Conservation (phyloP, 768 basidiomycete genomes). For the Agrocybe chaxingu region DNA sequence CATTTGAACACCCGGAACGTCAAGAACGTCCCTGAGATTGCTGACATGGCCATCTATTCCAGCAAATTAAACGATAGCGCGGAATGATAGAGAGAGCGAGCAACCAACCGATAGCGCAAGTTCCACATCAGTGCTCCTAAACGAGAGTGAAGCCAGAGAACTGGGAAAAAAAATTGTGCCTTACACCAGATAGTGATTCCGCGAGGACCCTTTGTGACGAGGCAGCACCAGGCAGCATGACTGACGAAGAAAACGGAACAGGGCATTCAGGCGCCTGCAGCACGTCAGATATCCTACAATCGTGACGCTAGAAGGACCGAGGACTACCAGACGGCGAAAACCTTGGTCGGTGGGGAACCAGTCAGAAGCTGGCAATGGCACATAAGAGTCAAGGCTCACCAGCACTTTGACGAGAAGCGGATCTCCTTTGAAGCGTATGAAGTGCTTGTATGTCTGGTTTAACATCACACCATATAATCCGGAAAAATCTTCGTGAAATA, state of each 20-base stretch:
- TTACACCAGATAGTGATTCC: conserved; percentile 24
- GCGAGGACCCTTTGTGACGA: conserved; percentile 21
- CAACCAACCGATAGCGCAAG: conserved; percentile 24
- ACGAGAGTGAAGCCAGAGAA: background rate
- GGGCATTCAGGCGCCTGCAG: conserved; percentile 24
- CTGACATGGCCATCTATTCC: conserved; percentile 32
- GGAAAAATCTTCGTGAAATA: background rate
- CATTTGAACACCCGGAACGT: conserved; percentile 29
- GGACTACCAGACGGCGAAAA: conserved; percentile 22
- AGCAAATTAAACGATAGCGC: background rate
- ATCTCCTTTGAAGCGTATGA: conserved; percentile 26
- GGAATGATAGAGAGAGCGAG: background rate
- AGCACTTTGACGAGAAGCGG: conserved; percentile 22
- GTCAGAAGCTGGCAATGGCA: background rate
- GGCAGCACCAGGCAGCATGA: conserved; percentile 29
- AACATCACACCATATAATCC: conserved; percentile 30
- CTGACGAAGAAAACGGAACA: conserved; percentile 25
- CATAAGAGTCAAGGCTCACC: conserved; percentile 9
- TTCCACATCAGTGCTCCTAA: conserved; percentile 33
- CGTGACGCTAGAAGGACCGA: background rate
- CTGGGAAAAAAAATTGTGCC: background rate
- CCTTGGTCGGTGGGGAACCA: conserved; percentile 1
- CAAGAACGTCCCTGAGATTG: conserved; percentile 30
- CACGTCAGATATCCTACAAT: no score
- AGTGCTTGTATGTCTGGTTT: conserved; percentile 31